Evolutionary conservation across 345 rosid genomes (phyloP).

Genomic region (Psidium guajava): DNA sequence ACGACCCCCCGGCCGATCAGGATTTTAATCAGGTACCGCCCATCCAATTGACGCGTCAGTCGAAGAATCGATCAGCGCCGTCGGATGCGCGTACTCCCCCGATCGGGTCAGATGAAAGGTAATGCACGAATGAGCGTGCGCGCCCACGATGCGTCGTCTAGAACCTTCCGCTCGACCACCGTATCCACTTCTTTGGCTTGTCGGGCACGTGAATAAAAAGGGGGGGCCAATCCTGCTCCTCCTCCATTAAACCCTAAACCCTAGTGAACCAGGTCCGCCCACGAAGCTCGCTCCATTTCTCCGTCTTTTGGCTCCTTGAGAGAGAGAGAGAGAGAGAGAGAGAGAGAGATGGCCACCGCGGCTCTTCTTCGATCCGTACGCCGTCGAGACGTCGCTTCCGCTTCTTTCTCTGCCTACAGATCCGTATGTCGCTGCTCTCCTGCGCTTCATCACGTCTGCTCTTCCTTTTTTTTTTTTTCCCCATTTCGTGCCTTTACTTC

Average conservation of each 20-base stretch:
- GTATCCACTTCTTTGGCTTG: not conserved
- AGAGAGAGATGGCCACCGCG: constrained; percentile 43
- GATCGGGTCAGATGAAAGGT: not conserved
- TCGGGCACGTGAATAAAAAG: not conserved
- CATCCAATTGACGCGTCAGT: not conserved
- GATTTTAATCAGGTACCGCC: not conserved
- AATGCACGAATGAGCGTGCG: not conserved
- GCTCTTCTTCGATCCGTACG: constrained; percentile 57
- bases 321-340: too few species aligned
- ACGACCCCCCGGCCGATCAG: not conserved
- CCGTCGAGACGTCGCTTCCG: constrained; percentile 51
- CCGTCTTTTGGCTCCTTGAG: not conserved
- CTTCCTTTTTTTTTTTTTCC: too few species aligned
- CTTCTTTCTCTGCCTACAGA: constrained; percentile 50
- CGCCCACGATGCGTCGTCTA: not conserved
- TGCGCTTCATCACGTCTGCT: not conserved
- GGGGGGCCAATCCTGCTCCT: not conserved
- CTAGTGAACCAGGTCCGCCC: not conserved
- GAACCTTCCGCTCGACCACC: not conserved
- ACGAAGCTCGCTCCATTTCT: not conserved
- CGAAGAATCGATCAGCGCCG: not conserved
- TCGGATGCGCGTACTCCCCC: not conserved
- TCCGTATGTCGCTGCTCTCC: constrained; percentile 26
- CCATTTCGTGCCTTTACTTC: not conserved
- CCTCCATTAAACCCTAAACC: not conserved